Evolutionary conservation across 306 rosid species (phyloP).

Genomic region (Dalbergia cochinchinensis): DNA sequence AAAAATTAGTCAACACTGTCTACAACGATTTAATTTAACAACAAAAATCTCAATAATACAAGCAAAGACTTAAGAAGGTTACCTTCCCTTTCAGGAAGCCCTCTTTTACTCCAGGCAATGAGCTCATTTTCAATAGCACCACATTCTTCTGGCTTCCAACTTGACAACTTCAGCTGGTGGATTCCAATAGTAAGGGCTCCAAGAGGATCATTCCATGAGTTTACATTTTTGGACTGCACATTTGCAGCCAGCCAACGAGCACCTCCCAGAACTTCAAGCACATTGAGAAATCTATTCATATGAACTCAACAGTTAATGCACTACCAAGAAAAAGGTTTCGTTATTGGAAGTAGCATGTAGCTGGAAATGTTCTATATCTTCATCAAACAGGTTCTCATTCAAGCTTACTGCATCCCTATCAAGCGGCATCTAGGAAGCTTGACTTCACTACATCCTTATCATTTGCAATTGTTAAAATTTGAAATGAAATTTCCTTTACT

Average conservation of each 20-base stretch:
- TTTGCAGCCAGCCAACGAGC: slow-evolving; percentile 76
- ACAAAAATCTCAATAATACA: slow-evolving; percentile 13
- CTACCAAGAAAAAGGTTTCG: slow-evolving; percentile 11
- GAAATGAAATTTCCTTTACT: slow-evolving; percentile 10
- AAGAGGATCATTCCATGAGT: slow-evolving; percentile 86
- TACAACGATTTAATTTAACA: slow-evolving; percentile 16
- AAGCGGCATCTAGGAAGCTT: slow-evolving; percentile 27
- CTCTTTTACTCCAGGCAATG: slow-evolving; percentile 86
- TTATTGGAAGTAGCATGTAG: slow-evolving; percentile 36
- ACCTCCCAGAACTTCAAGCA: slow-evolving; percentile 83
- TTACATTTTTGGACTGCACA: slow-evolving; percentile 68
- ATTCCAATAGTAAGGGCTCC: slow-evolving; percentile 81
- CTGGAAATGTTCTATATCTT: slow-evolving; percentile 28
- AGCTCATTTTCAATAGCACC: slow-evolving; percentile 89
- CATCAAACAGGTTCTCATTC: slow-evolving; percentile 31
- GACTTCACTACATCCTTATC: slow-evolving; percentile 14
- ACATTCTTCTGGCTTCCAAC: slow-evolving; percentile 94
- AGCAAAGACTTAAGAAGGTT: slow-evolving; percentile 17
- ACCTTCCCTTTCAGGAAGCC: slow-evolving; percentile 90
- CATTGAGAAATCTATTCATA: slow-evolving; percentile 77
- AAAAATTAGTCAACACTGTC: slow-evolving; percentile 27
- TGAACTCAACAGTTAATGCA: slow-evolving; percentile 38
- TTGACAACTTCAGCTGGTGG: slow-evolving; percentile 80
- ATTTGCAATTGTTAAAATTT: slow-evolving; percentile 24
- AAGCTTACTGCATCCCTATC: slow-evolving; percentile 35